These are phyloP conservation scores for Ocimum tenuiflorum DNA, from an alignment of 257 asterid species.

Conservation along the genomic window DNA sequence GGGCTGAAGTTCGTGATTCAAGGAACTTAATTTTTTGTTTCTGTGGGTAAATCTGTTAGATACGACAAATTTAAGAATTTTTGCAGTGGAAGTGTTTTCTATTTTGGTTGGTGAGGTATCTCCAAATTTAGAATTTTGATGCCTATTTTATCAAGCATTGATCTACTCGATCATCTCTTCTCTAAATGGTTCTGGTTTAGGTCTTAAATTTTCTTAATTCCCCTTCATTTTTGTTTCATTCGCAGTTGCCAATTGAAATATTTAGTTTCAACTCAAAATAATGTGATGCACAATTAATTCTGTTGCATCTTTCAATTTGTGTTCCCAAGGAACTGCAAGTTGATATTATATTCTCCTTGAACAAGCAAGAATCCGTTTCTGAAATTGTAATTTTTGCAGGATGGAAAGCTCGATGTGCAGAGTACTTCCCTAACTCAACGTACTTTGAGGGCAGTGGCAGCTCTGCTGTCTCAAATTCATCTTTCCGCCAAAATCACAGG, in stretches of 20 bases:
- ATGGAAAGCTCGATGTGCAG: conserved; percentile 77
- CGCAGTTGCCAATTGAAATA: not conserved
- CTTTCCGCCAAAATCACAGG: conserved; percentile 31
- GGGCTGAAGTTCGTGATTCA: not conserved
- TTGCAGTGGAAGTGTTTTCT: not conserved
- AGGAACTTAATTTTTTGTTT: not conserved
- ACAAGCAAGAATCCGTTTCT: not conserved
- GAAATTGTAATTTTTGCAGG: conserved; percentile 37
- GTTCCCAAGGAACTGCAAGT: not conserved
- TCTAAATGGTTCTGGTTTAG: not conserved
- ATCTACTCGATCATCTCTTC: not conserved
- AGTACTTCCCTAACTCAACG: conserved; percentile 60
- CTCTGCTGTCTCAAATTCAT: conserved; percentile 41
- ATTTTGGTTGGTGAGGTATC: not conserved
- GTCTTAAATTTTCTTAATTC: not conserved
- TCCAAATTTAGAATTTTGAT: not conserved
- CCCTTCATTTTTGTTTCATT: not conserved
- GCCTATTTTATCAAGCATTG: not conserved
- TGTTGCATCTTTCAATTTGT: not conserved
- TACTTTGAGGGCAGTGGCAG: conserved; percentile 70
- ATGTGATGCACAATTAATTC: not conserved
- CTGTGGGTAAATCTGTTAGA: not conserved
- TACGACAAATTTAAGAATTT: not conserved
- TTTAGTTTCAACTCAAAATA: too few relatives aligned
- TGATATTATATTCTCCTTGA: not conserved